Conservation (phyloP, 805 yeast genomes). For the Torulaspora microellipsoides region DNA sequence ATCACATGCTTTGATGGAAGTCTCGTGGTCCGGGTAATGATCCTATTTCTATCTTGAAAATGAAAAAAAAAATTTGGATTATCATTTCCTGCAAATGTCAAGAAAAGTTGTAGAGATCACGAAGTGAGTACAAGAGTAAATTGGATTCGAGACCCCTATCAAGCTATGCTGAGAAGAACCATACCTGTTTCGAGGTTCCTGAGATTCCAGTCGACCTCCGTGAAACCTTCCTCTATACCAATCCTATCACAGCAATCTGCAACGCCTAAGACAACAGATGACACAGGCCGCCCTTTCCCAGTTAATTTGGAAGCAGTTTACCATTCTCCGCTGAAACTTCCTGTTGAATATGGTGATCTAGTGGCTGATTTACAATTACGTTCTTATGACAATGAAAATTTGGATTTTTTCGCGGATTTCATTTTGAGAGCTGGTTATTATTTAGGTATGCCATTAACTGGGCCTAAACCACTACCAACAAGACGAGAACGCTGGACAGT, state of each 20-base stretch:
- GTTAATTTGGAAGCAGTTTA: slow-evolving; percentile 76
- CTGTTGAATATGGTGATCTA: slow-evolving; percentile 62
- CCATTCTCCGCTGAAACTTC: slow-evolving; percentile 71
- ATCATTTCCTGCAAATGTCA: too few relatives aligned
- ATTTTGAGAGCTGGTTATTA: slow-evolving; percentile 87
- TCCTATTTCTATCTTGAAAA: too few relatives aligned
- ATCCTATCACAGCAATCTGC: background rate
- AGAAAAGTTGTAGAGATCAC: too few relatives aligned
- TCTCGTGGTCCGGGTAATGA: too few relatives aligned
- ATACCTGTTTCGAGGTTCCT: slow-evolving; percentile 2
- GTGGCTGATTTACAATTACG: slow-evolving; percentile 75
- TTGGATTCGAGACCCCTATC: too few relatives aligned
- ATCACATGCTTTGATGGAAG: too few relatives aligned
- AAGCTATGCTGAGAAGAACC: slow-evolving; percentile 3
- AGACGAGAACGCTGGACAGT: slow-evolving; percentile 90
- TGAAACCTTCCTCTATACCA: background rate
- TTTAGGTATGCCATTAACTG: slow-evolving; percentile 79
- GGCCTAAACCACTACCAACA: slow-evolving; percentile 62
- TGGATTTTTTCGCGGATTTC: slow-evolving; percentile 78
- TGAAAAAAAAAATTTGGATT: too few relatives aligned
- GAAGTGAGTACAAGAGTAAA: too few relatives aligned
- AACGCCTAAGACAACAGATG: slow-evolving; percentile 1
- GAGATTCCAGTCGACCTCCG: slow-evolving; percentile 16
- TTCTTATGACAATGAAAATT: slow-evolving; percentile 63
- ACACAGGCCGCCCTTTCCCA: slow-evolving; percentile 57